Percentiles rank a stretch among this genome's conserved stretches.
Evolutionary conservation across 495 filamentous ascomycete genomes (phyloP).

Genomic region (Penicillium cosmopolitanum): DNA sequence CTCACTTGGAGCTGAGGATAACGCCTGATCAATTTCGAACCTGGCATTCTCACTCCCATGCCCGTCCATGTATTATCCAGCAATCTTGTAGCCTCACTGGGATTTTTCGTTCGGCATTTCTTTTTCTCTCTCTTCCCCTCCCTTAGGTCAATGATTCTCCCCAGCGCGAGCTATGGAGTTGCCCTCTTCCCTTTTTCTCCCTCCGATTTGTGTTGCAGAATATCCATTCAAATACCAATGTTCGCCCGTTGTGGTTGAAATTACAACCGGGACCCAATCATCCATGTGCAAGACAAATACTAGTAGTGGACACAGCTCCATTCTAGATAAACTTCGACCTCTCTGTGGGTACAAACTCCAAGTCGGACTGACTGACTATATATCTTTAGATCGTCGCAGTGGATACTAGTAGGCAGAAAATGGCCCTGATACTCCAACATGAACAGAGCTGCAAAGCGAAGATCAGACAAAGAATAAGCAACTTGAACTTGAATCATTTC

Average conservation of each 20-base stretch:
- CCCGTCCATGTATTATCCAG: conserved; percentile 6
- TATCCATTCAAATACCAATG: conserved; percentile 23
- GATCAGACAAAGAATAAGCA: conserved; percentile 3
- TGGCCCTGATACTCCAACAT: neutral
- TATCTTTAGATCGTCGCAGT: too few species aligned
- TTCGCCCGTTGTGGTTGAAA: conserved; percentile 19
- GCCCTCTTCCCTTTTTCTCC: conserved; percentile 1
- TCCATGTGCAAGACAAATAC: neutral
- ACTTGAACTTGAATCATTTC: neutral
- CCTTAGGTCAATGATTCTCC: conserved; percentile 9
- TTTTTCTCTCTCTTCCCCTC: conserved; percentile 4
- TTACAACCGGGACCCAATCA: neutral
- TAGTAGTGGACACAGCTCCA: neutral
- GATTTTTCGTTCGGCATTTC: neutral
- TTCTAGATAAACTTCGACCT: too few species aligned
- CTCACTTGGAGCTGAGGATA: conserved; percentile 25
- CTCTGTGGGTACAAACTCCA: too few species aligned
- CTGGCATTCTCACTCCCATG: neutral
- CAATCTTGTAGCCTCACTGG: neutral
- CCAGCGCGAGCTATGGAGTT: conserved; percentile 15
- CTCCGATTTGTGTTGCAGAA: conserved; percentile 4
- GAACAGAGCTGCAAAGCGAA: neutral
- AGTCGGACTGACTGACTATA: too few species aligned
- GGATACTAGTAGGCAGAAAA: too few species aligned
- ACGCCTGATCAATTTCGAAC: conserved; percentile 9